Evolutionary conservation across 305 asterid genomes (phyloP).

Genomic region (Solanum hybrid): DNA sequence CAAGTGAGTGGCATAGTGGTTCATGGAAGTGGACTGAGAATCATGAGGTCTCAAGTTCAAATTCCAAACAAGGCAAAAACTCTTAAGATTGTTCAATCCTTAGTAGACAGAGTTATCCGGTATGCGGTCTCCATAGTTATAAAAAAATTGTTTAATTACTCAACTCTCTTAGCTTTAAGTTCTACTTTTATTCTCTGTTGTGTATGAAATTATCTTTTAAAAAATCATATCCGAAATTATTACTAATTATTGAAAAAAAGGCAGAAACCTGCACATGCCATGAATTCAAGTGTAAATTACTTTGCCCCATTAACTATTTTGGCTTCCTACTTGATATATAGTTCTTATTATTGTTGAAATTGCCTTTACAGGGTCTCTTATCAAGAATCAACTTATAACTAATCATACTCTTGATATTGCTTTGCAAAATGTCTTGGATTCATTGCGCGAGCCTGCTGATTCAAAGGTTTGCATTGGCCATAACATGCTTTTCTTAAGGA

Average conservation of each 20-base stretch:
- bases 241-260: not conserved
- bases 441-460: not conserved
- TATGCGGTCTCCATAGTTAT: no score
- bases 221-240: not conserved
- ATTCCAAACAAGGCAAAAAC: no score
- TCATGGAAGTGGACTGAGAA: no score
- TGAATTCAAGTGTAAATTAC: not conserved
- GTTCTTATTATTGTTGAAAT: not conserved
- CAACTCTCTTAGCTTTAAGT: not conserved
- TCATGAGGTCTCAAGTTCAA: no score
- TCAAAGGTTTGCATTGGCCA: not conserved
- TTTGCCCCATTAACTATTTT: not conserved
- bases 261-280: not conserved
- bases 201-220: not conserved
- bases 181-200: not conserved
- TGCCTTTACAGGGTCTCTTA: not conserved
- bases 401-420: not conserved
- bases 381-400: not conserved
- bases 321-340: not conserved
- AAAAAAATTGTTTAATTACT: no score
- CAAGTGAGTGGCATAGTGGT: no score
- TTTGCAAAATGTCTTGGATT: not conserved
- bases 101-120: no score
- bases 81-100: no score
- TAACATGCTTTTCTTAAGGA: not conserved